These are phyloP conservation scores for Phytophthora multivora DNA, from an alignment of 352 stramenopile species.

Conservation along the genomic window DNA sequence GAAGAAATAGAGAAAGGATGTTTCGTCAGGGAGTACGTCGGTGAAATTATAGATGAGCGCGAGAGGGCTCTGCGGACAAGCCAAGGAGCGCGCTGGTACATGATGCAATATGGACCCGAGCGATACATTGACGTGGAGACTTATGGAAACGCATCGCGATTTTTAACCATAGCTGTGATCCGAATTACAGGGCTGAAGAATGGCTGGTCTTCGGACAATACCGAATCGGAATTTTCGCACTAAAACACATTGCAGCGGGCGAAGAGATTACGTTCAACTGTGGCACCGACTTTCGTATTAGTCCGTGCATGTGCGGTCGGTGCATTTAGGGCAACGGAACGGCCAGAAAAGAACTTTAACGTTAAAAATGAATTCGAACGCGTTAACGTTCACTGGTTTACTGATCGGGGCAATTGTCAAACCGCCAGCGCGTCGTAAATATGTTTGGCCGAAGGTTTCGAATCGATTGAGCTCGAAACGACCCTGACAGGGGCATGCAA, in stretches of 20 bases:
- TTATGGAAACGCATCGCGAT: background rate
- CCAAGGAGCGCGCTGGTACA: background rate
- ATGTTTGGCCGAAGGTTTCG: conserved; percentile 7
- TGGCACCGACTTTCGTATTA: background rate
- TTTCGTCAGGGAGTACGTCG: background rate
- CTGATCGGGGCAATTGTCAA: too few relatives aligned
- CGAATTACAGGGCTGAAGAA: background rate
- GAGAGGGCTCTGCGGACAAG: background rate
- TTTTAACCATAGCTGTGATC: conserved; percentile 4
- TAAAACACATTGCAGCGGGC: background rate
- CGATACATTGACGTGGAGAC: too few relatives aligned
- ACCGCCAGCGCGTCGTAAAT: conserved; percentile 13
- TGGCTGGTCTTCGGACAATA: background rate
- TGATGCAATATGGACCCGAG: conserved; percentile 4
- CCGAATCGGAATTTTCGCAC: background rate
- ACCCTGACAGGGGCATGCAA: conserved; percentile 10
- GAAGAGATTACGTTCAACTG: conserved; percentile 6
- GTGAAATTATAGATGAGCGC: background rate
- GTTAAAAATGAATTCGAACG: too few relatives aligned
- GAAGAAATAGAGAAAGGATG: too few relatives aligned
- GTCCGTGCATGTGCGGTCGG: background rate
- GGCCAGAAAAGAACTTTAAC: too few relatives aligned
- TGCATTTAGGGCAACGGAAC: too few relatives aligned
- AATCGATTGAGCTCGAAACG: background rate
- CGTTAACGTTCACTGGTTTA: too few relatives aligned